These are phyloP conservation scores for Taiozyma sp. DNA, from an alignment of 1,139 yeast species.

Conservation along the genomic window DNA sequence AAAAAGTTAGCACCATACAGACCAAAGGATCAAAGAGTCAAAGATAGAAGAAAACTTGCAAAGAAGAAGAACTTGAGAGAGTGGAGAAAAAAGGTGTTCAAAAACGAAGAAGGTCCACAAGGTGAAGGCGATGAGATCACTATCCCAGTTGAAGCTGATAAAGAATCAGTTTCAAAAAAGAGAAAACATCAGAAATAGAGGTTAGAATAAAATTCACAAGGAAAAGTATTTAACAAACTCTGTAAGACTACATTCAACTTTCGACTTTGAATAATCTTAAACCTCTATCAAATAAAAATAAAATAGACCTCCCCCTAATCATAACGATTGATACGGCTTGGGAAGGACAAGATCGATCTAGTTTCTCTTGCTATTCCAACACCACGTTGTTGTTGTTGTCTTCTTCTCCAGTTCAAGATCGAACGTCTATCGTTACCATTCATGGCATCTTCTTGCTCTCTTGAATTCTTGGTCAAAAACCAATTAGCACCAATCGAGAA, in stretches of 20 bases:
- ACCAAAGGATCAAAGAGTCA: constrained; percentile 63
- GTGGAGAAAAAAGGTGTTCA: constrained; percentile 86
- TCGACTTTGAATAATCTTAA: neutral
- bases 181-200: neutral
- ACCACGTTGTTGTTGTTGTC: constrained; percentile 10
- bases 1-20: constrained; percentile 94
- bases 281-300: neutral
- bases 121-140: constrained; percentile 36
- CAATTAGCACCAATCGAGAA: constrained; percentile 34
- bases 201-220: neutral
- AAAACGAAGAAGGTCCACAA: constrained; percentile 55
- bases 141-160: constrained; percentile 33
- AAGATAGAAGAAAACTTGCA: constrained; percentile 80
- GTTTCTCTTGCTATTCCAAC: constrained; percentile 19
- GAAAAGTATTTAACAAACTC: neutral
- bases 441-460: constrained; percentile 28
- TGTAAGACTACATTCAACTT: neutral
- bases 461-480: constrained; percentile 33
- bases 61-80: constrained; percentile 80
- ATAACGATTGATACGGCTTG: constrained; percentile 22
- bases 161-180: neutral
- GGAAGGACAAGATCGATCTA: constrained; percentile 20
- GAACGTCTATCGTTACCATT: constrained; percentile 31
- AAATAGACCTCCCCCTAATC: constrained; percentile 8
- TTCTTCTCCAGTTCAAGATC: constrained; percentile 25